A percentile compares a stretch with the other conserved stretches of the same genome.
Conservation (phyloP, 176 grass and related monocot species). For the Phoenix roebelenii region DNA sequence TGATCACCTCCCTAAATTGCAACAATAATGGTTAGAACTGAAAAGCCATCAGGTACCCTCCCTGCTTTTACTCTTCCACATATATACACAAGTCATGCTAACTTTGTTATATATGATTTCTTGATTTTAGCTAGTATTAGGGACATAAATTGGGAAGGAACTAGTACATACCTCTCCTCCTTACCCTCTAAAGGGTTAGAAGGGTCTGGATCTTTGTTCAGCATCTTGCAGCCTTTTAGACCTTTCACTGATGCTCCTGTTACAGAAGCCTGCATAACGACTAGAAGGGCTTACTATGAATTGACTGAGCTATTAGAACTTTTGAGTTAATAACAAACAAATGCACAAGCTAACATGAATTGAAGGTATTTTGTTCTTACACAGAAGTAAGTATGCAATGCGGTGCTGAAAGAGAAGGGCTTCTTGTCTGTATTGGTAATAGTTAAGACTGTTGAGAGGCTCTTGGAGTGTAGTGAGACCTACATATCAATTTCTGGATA, state of each 20-base stretch:
- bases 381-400: slow-evolving; percentile 83
- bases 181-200: slow-evolving; percentile 67
- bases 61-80: no score
- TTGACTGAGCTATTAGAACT: no score
- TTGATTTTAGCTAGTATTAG: slow-evolving; percentile 1
- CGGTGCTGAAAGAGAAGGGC: slow-evolving; percentile 71
- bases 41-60: not conserved
- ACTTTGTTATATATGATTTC: no score
- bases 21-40: slow-evolving; percentile 16
- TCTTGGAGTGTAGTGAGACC: slow-evolving; percentile 60
- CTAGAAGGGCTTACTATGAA: not conserved
- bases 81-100: no score
- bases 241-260: slow-evolving; percentile 74
- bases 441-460: slow-evolving; percentile 56
- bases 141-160: slow-evolving; percentile 6
- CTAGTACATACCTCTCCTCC: slow-evolving; percentile 60
- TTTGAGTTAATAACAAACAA: no score
- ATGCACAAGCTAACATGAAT: not conserved
- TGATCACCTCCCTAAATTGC: slow-evolving; percentile 63
- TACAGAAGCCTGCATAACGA: slow-evolving; percentile 61
- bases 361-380: slow-evolving; percentile 47
- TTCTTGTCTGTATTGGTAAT: slow-evolving; percentile 76
- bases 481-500: slow-evolving; percentile 18
- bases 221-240: slow-evolving; percentile 68
- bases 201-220: slow-evolving; percentile 94